Percentiles rank a stretch among this genome's conserved stretches.
Conservation (phyloP, 2,329 filamentous ascomycete genomes). For the Colletotrichum sp. region DNA sequence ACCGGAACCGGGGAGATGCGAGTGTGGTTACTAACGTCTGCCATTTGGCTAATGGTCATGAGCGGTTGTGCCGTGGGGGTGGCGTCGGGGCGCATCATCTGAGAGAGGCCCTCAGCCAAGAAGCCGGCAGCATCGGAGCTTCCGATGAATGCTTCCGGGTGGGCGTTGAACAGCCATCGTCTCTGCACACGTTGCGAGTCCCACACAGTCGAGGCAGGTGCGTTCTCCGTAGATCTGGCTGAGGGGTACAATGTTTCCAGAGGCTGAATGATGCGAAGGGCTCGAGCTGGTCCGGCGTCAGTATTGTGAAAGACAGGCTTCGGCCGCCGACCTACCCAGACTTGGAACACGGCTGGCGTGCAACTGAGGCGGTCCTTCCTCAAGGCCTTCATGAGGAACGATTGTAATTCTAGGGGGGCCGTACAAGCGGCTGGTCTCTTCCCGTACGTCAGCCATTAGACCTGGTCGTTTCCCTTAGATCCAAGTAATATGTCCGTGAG, state of each 20-base stretch:
- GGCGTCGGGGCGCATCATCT: conserved; percentile 31
- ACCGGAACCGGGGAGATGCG: conserved; percentile 33
- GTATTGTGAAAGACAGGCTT: background rate
- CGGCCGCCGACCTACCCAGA: background rate
- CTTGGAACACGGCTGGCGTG: conserved; percentile 16
- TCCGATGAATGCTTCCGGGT: conserved; percentile 55
- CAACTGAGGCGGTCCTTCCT: conserved; percentile 18
- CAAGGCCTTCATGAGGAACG: conserved; percentile 12
- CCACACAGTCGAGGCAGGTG: background rate
- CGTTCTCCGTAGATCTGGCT: background rate
- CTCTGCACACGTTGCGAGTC: conserved; percentile 34
- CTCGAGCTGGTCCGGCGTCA: background rate
- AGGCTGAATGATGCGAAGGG: conserved; percentile 7
- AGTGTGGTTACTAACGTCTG: conserved; percentile 39
- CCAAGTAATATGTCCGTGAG: conserved; percentile 4
- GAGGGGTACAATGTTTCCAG: conserved; percentile 4
- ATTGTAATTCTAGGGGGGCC: conserved; percentile 22
- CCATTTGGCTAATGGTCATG: conserved; percentile 62
- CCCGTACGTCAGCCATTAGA: conserved; percentile 20
- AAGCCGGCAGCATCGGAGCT: conserved; percentile 34
- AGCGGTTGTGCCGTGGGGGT: conserved; percentile 34
- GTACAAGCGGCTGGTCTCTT: conserved; percentile 20
- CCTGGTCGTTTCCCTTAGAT: conserved; percentile 11
- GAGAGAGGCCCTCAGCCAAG: conserved; percentile 41
- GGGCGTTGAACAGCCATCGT: conserved; percentile 55